Evolutionary conservation across 140 eudicot species (phyloP).

Genomic region (Senecio squalidus): DNA sequence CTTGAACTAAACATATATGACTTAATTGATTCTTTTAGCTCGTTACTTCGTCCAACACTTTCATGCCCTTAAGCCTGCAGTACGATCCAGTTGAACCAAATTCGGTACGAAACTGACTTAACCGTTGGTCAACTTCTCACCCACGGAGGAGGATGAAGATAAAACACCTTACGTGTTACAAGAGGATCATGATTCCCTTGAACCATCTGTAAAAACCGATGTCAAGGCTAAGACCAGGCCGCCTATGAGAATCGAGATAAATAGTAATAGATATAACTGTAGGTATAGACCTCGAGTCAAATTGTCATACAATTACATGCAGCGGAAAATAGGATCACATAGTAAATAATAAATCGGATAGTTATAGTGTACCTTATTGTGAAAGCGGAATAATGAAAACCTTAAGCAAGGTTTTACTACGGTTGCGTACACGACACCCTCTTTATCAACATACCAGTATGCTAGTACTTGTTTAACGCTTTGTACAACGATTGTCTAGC

Average conservation of each 20-base stretch:
- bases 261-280: conserved; percentile 26
- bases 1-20: conserved; percentile 16
- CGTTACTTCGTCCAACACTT: conserved; percentile 46
- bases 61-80: conserved; percentile 63
- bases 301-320: too few relatives aligned
- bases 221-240: conserved; percentile 19
- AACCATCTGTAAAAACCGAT: conserved; percentile 22
- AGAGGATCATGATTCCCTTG: conserved; percentile 24
- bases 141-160: conserved; percentile 19
- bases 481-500: too few relatives aligned
- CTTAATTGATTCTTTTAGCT: conserved; percentile 43
- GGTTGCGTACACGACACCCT: too few relatives aligned
- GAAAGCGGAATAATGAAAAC: too few relatives aligned
- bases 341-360: too few relatives aligned
- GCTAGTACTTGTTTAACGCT: too few relatives aligned
- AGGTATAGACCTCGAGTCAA: too few relatives aligned
- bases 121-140: conserved; percentile 64
- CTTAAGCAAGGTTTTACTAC: too few relatives aligned
- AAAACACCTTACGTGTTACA: conserved; percentile 32
- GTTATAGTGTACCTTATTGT: too few relatives aligned
- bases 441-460: too few relatives aligned
- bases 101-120: conserved; percentile 72
- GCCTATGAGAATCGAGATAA: conserved; percentile 33
- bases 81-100: conserved; percentile 66
- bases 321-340: too few relatives aligned